Conservation (phyloP, 331 rosid genomes). For the Quercus tomentella region DNA sequence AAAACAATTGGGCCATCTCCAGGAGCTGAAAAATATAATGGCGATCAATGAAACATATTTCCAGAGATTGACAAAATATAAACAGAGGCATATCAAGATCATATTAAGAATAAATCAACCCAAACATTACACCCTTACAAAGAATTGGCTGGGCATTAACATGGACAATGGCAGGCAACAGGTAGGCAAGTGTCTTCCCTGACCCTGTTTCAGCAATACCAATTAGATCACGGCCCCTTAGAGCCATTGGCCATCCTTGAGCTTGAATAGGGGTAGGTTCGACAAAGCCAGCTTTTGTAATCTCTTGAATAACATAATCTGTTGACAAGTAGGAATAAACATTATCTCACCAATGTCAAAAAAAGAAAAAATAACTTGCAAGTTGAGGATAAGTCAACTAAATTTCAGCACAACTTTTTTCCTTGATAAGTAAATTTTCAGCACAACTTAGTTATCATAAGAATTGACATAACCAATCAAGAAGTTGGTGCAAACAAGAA, state of each 20-base stretch:
- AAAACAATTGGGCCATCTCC: constrained; percentile 94
- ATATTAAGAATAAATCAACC: constrained; percentile 4
- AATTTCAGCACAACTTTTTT: background rate
- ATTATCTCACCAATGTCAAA: background rate
- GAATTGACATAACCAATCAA: background rate
- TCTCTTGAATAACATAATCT: constrained; percentile 87
- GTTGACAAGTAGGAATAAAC: constrained; percentile 15
- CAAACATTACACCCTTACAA: constrained; percentile 34
- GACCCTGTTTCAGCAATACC: constrained; percentile 99
- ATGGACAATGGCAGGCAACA: constrained; percentile 96
- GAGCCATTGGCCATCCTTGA: constrained; percentile 99
- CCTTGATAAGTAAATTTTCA: background rate
- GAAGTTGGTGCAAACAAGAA: background rate
- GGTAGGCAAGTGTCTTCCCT: constrained; percentile 96
- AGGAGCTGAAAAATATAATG: constrained; percentile 49
- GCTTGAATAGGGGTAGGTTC: constrained; percentile 97
- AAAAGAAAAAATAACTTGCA: background rate
- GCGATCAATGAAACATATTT: background rate
- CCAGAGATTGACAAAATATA: background rate
- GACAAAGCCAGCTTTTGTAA: constrained; percentile 74
- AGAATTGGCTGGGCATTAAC: constrained; percentile 96
- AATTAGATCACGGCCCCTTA: constrained; percentile 92
- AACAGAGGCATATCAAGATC: background rate
- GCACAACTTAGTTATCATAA: background rate
- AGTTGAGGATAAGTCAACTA: background rate